Evolutionary conservation across 108 stramenopile genomes (phyloP), one percentile per base, ranked within the genome.

Genomic region (Skeletonema potamos): DNA sequence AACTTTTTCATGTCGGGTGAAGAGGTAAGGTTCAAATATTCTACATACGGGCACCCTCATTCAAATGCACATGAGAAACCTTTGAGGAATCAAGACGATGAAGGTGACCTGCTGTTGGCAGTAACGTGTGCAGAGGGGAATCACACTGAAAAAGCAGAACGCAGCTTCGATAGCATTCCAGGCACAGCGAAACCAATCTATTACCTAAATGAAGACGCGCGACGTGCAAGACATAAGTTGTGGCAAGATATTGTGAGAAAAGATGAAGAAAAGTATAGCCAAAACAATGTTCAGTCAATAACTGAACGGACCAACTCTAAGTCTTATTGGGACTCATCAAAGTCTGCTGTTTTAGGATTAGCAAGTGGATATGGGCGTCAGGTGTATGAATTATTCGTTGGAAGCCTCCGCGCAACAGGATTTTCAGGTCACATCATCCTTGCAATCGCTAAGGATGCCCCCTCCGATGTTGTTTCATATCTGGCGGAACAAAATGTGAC

Each of bases 401-500:
- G 89, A 10, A 82, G 86, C 18, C 58, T 92, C 1, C 85, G 91
- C 5, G 74, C 79, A 51, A 74, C 91, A 3, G 91, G 91, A 28
- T 90, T 74, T 43, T 26, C 75, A 20, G 91, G 91, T 12, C 78
- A 90, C 58, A 90, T 92, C 41, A 87, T 92, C 27, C 69, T 92
- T 8, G 89, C 77, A 18, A 75, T 90, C 12, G 44, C 62, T 12
- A 73, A 77, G 2, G 66, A 83, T 33, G 71, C 74, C 24, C 26
- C 60, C 2, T 6, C 61, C 2, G 70, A 64, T 12, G 37, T 79
- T 7, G 46, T 77, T 11, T 36, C 66, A 11, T 90, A 88, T 67
- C 58, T 92, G 4, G 10, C 8, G 7, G 56, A 58, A 8, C 85
- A 87, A 24, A 84, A 86, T 76, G 89, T 90, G 56, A 88, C 79